Evolutionary conservation across 1,284 basidiomycete genomes (phyloP), one percentile per base, ranked within the genome.

Genomic region (Trichosporon inkin): DNA sequence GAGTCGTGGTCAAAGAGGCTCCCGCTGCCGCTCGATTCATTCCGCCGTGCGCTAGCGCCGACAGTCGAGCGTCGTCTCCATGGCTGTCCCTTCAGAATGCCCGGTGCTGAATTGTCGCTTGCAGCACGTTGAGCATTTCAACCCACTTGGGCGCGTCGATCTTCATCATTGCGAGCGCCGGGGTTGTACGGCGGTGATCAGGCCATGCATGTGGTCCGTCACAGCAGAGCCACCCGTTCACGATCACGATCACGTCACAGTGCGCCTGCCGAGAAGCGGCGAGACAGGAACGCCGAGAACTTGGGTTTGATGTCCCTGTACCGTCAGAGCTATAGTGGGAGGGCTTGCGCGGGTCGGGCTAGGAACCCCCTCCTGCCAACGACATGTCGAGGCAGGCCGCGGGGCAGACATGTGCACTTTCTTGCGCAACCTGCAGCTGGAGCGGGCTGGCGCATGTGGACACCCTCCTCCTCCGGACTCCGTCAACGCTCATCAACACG

Each of bases 1-100:
- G 17, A 90, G 74, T 32, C 28, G 5, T 0, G 87, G 86, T 34
- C 82, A 80, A 57, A 85, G 80, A 7, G 84, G 84, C 65, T 88
- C 87, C 5, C 90, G 81, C 3, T 84, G 75, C 61, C 81, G 82
- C 4, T 85, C 87, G 11, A 90, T 82, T 71, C 88, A 88, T 71
- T 86, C 88, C n/a, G 87, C 86, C 83, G 89, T 87, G 7, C 84
- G 82, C 67, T 87, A 87, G 73, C 89, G 87, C 22, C n/a, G n/a
- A n/a, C n/a, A 81, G 65, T 82, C 81, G 20, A 80, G 72, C 32
- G 80, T 80, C 8, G 87, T 87, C 67, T 89, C 87, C 53, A 89
- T 72, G 14, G 86, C 87, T 8, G 74, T 1, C 82, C 80, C 66
- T 83, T 83, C 56, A 89, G 44, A 84, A 82, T 57, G 82, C 81